These are phyloP conservation scores for Geotrichum siamense DNA, from an alignment of 1,139 yeast species.

Conservation along the genomic window DNA sequence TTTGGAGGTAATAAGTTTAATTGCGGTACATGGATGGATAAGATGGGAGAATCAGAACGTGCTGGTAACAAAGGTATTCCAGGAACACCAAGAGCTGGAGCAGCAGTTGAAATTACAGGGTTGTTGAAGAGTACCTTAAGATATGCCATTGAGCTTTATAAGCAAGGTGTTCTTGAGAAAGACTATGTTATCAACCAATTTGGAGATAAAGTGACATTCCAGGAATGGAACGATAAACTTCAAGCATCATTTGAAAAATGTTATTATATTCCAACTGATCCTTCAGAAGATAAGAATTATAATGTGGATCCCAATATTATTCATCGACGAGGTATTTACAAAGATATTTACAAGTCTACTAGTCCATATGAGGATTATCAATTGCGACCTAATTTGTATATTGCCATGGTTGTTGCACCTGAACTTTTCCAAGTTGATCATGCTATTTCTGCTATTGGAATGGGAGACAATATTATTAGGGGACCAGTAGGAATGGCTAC, in stretches of 20 bases:
- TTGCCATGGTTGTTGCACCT: constrained; percentile 91
- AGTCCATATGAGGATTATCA: constrained; percentile 93
- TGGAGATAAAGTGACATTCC: constrained; percentile 47
- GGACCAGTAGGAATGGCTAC: constrained; percentile 94
- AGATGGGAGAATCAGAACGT: constrained; percentile 88
- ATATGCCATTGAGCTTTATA: constrained; percentile 59
- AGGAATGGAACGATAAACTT: constrained; percentile 65
- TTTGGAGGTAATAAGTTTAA: constrained; percentile 89
- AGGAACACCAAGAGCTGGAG: constrained; percentile 97
- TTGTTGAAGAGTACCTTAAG: constrained; percentile 74
- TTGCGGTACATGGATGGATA: constrained; percentile 99
- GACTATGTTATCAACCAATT: constrained; percentile 42
- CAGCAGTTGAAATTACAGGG: constrained; percentile 89
- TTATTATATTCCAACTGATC: constrained; percentile 64
- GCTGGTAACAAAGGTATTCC: constrained; percentile 88
- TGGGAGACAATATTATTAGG: constrained; percentile 66
- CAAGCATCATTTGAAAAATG: constrained; percentile 70
- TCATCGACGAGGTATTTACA: constrained; percentile 89
- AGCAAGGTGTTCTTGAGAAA: constrained; percentile 47
- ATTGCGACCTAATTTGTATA: constrained; percentile 82
- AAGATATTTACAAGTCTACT: constrained; percentile 73
- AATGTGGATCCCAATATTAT: constrained; percentile 59
- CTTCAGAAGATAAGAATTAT: constrained; percentile 45
- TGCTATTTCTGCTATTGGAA: constrained; percentile 55
- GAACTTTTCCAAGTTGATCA: constrained; percentile 62